Base-by-base conservation (phyloP, 2,329 filamentous ascomycete species). In the Epichloe sylvatica region DNA sequence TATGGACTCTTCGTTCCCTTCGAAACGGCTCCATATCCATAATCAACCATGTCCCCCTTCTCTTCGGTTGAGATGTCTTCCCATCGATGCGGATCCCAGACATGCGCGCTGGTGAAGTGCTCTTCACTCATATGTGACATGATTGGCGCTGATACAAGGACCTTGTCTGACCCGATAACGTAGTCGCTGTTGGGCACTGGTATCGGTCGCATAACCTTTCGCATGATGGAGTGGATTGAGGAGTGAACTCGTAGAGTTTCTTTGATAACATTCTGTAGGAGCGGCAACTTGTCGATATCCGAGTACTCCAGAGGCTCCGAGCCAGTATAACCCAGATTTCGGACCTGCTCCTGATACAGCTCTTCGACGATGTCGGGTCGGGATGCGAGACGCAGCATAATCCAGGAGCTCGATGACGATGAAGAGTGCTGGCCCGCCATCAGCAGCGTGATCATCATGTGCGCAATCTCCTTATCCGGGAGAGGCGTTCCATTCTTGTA, bases 11-110 rank as follows among this genome's bases (percentile, higher is more conserved):
- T 80, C 11, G 88, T 83, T 49, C 91, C 91, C 74, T 96, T 95
- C 74, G 81, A 90, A 56, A 96, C 85, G 46, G 94, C 73, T 53
- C 91, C 91, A 67, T 94, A 96, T 35, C 91, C 91, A 64, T 96
- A 96, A 64, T 96, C 91, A 53, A 91, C 78, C 70, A 87, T 88
- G 70, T 84, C 85, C 23, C 80, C 78, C 35, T 34, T 47, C 5
- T 58, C 57, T 19, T 54, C 54, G 3, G 52, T 36, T 2, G 7
- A 23, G 1, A 43, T 53, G 11, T 77, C 75, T 58, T 88, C 81
- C 91, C 91, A 97, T 50, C 91, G 83, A 69, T 92, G 87, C 45
- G 91, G 91, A 62, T 96, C 84, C 90, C 91, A 97, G 47, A 76
- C 65, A 21, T 84, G 69, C 5, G 90, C 84, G 57, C 94, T 78